A percentile compares a stretch with the other conserved stretches of the same genome.
Evolutionary conservation across 176 grass and related monocot species (phyloP).

Genomic region (Aegilops umbellulata): DNA sequence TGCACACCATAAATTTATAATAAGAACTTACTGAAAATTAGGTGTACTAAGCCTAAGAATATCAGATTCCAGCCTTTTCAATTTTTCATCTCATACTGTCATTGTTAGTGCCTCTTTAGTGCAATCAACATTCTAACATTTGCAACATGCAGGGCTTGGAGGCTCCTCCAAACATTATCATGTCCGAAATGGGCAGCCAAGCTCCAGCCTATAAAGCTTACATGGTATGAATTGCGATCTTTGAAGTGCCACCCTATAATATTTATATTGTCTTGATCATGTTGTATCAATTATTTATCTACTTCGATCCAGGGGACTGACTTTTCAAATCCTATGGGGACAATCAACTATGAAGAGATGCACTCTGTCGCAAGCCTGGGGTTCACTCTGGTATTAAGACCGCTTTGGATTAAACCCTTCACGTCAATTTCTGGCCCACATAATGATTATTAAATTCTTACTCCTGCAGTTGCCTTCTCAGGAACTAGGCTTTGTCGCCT

Average conservation of each 20-base stretch:
- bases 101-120: no score
- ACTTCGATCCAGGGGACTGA: conserved; percentile 2
- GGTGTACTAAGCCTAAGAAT: no score
- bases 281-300: background rate
- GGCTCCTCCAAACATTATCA: background rate
- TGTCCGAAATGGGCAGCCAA: conserved; percentile 8
- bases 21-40: no score
- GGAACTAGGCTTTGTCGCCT: background rate
- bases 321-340: conserved; percentile 34
- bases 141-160: background rate
- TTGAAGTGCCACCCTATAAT: background rate
- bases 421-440: background rate
- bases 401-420: background rate
- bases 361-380: conserved; percentile 19
- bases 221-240: conserved; percentile 10
- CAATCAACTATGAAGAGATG: conserved; percentile 42
- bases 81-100: no score
- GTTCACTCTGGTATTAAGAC: conserved; percentile 41
- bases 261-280: background rate
- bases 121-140: background rate
- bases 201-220: conserved; percentile 20
- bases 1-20: no score
- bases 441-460: background rate
- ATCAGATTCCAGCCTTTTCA: no score
- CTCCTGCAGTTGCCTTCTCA: conserved; percentile 6